Evolutionary conservation across 2,329 filamentous ascomycete species (phyloP), one percentile per base, ranked within the genome.

Genomic region (Nannizziopsis arthrosporioides): DNA sequence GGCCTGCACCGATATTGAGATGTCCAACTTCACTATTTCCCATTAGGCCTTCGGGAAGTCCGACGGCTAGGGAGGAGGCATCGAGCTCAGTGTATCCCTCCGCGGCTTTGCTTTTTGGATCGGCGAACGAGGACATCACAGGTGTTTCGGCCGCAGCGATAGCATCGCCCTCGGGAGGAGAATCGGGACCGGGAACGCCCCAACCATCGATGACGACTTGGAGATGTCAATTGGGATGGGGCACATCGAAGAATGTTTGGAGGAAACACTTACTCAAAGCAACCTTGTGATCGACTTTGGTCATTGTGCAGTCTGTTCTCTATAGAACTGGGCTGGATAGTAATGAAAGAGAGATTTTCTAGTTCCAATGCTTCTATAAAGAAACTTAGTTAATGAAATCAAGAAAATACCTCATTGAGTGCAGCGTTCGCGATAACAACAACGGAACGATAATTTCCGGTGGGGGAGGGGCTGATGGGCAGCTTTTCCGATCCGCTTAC

Each of bases 21-120:
- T 98, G 92, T 53, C 92, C 92, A 67, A 98, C 92, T 70, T 98
- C 92, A 59, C 86, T 94, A 76, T 98, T 98, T 56, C 92, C 92
- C 92, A 98, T 98, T 57, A 98, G 75, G 51, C 92, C 92, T 66
- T 98, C 89, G 15, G 92, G 92, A 46, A 98, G 79, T 56, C 92
- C 92, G 56, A 98, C 92, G 40, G 92, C 92, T 52, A 94, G 78
- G 38, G 92, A 96, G 2, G 92, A 96, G 50, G 92, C 92, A 60
- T 98, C 92, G 53, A 98, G 82, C 72, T 93, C 82, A 55, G 85
- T 87, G 72, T 83, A 98, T 53, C 89, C 89, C 61, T 90, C 82
- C 30, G 82, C 73, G 55, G 82, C 84, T 68, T 84, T 81, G 63
- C 82, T 85, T 59, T 73, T 73, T 48, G 73, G 61, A 47, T 73